Base-by-base conservation (phyloP, 768 basidiomycete genomes). In the Pulveroboletus ravenelii region DNA sequence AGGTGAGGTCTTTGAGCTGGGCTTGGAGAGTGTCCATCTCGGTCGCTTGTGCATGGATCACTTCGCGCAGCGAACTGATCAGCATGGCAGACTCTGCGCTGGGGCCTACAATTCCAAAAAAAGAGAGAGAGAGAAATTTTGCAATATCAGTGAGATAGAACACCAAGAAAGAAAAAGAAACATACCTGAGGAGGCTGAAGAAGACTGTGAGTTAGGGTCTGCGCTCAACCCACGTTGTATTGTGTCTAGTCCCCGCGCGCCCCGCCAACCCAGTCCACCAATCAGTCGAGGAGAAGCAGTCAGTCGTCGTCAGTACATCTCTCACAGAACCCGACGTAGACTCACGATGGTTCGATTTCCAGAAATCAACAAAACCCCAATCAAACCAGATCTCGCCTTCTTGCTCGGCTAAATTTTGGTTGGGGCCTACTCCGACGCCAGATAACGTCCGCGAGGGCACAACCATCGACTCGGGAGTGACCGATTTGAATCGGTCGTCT, bases 331-430 rank as follows among this genome's bases (percentile, higher is more conserved):
- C 46, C 37, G 17, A 27, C 8, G 10, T 23, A 17, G 36, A 68
- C 89, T 64, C 60, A 95, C 95, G 91, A 63, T 93, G 96, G 63
- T 95, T 94, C 41, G 91, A 93, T 72, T 98, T 98, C 88, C 92
- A 94, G 67, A 97, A 99, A 68, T 99, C 96, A 6, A 96, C 83
- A 69, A 98, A 98, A 0, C 86, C 80, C 92, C 94, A 98, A 67
- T 98, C 94, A 63, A 98, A 89, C 96, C 96, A 98, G 35, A 96
- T 77, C 69, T 93, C 92, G 25, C 82, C 89, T 61, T 89, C 87
- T 54, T 82, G 82, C 45, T 74, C 71, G 17, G 53, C 53, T 27
- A 71, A 60, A 5, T 30, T 52, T 18, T 48, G 50, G 38, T 48
- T 35, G 2, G 43, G 48, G 14, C 17, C 48, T 3, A 32, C n/a